Evolutionary conservation across 2,329 filamentous ascomycete species (phyloP).

Genomic region (Fusarium nodosum): DNA sequence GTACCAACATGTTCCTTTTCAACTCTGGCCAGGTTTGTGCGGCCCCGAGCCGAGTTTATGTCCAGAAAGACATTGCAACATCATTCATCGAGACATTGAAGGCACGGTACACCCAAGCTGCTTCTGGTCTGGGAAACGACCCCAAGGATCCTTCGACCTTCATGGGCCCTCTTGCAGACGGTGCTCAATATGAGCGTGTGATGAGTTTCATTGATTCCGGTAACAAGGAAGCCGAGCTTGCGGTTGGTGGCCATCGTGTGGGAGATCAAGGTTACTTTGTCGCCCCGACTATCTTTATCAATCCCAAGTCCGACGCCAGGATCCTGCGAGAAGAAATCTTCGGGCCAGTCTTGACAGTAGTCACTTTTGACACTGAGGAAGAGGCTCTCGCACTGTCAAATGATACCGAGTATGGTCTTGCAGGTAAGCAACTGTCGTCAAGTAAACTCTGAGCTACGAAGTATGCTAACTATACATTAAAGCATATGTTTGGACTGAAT

Average conservation of each 20-base stretch:
- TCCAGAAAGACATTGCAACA: background rate
- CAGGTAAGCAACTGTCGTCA: background rate
- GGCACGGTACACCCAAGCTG: background rate
- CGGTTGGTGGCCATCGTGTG: background rate
- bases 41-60: background rate
- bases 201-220: background rate
- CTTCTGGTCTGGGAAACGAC: background rate
- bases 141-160: background rate
- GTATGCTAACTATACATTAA: background rate
- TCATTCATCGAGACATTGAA: background rate
- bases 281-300: slow-evolving; percentile 3
- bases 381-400: background rate
- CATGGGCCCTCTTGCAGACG: background rate
- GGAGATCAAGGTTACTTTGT: slow-evolving; percentile 1
- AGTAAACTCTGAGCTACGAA: no score
- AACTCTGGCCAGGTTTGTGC: slow-evolving; percentile 7
- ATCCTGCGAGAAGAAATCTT: background rate
- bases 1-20: background rate
- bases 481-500: slow-evolving; percentile 7
- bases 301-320: background rate
- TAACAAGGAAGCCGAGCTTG: background rate
- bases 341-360: background rate
- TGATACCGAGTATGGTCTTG: slow-evolving; percentile 2
- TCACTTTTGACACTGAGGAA: background rate
- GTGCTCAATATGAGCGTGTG: background rate